Evolutionary conservation across 1,284 basidiomycete genomes (phyloP).

Genomic region (Microbotryomycetes sp.): DNA sequence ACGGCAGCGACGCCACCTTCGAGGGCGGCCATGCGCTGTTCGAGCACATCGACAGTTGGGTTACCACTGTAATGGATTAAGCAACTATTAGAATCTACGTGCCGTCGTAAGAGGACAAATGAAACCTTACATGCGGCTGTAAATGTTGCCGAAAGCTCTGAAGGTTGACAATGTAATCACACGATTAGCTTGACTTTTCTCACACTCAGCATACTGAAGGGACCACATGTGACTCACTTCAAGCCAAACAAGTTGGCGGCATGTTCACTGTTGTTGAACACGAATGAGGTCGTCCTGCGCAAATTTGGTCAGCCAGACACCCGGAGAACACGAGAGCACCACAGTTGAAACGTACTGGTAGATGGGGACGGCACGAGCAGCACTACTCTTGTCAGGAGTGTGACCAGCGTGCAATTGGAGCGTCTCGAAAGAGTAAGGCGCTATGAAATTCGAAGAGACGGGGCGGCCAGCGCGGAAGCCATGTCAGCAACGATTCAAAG

Average conservation of each 20-base stretch:
- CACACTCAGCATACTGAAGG: neutral
- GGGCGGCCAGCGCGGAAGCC: too few species aligned
- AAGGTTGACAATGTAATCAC: neutral
- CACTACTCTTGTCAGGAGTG: conserved; percentile 35
- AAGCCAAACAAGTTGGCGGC: conserved; percentile 76
- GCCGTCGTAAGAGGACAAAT: neutral
- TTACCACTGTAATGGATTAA: conserved; percentile 57
- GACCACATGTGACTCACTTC: conserved; percentile 44
- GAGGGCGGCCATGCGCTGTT: conserved; percentile 73
- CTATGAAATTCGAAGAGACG: neutral
- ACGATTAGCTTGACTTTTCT: neutral
- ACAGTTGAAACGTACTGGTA: conserved; percentile 45
- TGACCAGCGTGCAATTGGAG: conserved; percentile 79
- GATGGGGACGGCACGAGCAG: conserved; percentile 70
- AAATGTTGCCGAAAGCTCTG: neutral
- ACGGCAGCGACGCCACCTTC: conserved; percentile 76
- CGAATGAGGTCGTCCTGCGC: conserved; percentile 56
- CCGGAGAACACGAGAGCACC: neutral
- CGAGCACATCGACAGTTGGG: conserved; percentile 78
- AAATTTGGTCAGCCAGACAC: conserved; percentile 39
- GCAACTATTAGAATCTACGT: neutral
- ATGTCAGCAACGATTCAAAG: too few species aligned
- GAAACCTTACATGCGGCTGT: neutral
- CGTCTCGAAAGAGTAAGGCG: conserved; percentile 55
- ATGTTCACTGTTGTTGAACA: conserved; percentile 76